Evolutionary conservation across 2,329 filamentous ascomycete species (phyloP).

Genomic region (Epichloe amarillans): DNA sequence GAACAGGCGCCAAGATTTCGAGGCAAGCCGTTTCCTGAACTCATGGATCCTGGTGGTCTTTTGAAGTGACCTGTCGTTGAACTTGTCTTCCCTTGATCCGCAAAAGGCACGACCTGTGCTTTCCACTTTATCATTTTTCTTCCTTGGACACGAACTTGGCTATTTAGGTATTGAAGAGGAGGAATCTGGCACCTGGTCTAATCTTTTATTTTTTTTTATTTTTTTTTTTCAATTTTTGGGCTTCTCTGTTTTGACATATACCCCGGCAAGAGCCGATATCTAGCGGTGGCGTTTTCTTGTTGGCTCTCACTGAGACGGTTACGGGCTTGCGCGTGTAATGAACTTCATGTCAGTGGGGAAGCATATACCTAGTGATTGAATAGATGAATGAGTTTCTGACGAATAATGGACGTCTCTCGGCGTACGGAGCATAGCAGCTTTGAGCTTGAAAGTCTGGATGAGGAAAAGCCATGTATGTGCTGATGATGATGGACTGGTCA

Average conservation of each 20-base stretch:
- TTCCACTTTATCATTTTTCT: no score
- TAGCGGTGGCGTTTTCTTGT: background rate
- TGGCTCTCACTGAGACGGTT: background rate
- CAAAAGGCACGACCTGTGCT: no score
- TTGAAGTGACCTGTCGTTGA: conserved; percentile 16
- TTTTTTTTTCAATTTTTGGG: background rate
- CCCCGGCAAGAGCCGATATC: conserved; percentile 2
- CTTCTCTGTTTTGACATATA: conserved; percentile 4
- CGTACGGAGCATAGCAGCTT: no score
- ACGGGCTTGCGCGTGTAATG: background rate
- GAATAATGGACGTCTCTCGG: no score
- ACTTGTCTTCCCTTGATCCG: no score
- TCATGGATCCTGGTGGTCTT: conserved; percentile 28
- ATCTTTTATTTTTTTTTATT: no score
- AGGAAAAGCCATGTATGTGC: no score
- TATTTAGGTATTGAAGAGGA: no score
- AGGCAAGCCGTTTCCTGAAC: conserved; percentile 18
- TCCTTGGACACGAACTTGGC: no score
- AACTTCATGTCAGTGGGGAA: background rate
- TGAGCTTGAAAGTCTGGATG: no score
- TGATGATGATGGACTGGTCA: no score
- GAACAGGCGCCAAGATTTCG: conserved; percentile 20
- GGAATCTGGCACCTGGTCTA: no score
- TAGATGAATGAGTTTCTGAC: background rate
- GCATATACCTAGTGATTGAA: background rate